Conservation (phyloP, 495 filamentous ascomycete genomes). For the Barbatosphaeria neglecta region DNA sequence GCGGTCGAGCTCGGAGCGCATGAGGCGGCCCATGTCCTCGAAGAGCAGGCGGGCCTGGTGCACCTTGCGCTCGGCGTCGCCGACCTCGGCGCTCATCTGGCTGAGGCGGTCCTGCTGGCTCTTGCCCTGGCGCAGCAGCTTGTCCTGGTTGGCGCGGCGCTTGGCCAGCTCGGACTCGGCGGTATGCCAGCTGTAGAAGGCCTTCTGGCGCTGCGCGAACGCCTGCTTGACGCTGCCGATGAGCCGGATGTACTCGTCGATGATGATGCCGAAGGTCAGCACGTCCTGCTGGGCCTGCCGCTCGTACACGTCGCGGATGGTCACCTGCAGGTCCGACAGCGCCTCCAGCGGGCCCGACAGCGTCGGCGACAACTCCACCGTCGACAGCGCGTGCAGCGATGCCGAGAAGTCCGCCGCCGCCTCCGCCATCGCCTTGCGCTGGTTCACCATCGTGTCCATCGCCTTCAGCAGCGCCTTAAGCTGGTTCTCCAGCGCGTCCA, state of each 20-base stretch:
- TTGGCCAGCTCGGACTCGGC: slow-evolving; percentile 85
- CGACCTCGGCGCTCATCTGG: slow-evolving; percentile 83
- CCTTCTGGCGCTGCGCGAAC: slow-evolving; percentile 85
- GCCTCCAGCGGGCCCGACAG: slow-evolving; percentile 81
- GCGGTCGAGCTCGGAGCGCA: slow-evolving; percentile 80
- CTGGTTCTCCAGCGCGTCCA: slow-evolving; percentile 90
- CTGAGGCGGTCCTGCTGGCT: slow-evolving; percentile 90
- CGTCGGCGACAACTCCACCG: slow-evolving; percentile 79
- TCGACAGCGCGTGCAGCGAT: slow-evolving; percentile 78
- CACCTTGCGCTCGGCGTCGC: slow-evolving; percentile 85
- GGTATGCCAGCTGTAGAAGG: slow-evolving; percentile 82
- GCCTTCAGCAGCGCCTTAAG: slow-evolving; percentile 88
- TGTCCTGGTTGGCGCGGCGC: slow-evolving; percentile 75
- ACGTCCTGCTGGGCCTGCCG: slow-evolving; percentile 96
- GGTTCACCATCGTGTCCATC: slow-evolving; percentile 80
- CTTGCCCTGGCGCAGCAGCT: slow-evolving; percentile 82
- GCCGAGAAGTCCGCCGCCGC: slow-evolving; percentile 85
- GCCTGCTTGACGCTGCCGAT: slow-evolving; percentile 89
- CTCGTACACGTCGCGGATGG: slow-evolving; percentile 89
- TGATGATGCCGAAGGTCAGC: slow-evolving; percentile 88
- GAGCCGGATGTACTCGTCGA: slow-evolving; percentile 94
- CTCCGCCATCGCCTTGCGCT: slow-evolving; percentile 86
- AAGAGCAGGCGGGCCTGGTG: slow-evolving; percentile 83
- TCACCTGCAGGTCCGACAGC: slow-evolving; percentile 82
- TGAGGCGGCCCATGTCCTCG: slow-evolving; percentile 92